Conservation (phyloP, 345 rosid genomes). For the Eucalyptus erythrocorys region DNA sequence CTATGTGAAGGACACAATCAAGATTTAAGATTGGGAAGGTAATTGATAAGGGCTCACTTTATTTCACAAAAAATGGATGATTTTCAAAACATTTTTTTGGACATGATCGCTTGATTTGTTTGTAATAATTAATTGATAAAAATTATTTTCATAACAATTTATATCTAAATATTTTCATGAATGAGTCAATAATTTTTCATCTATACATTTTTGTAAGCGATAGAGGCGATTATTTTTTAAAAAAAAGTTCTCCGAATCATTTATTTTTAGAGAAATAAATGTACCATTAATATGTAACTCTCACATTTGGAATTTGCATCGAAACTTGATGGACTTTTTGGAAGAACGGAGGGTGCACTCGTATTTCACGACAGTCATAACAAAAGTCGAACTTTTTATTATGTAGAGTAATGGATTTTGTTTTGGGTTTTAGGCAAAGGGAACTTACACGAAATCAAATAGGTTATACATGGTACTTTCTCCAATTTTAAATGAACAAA, state of each 20-base stretch:
- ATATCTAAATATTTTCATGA: no score
- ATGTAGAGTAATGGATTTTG: not conserved
- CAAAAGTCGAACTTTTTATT: not conserved
- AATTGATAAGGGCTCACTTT: no score
- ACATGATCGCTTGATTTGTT: no score
- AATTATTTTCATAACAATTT: no score
- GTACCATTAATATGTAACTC: not conserved
- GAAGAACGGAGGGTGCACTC: not conserved
- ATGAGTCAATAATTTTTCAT: no score
- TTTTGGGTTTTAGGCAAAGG: not conserved
- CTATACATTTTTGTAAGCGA: no score
- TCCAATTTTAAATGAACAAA: not conserved
- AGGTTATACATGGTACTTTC: not conserved
- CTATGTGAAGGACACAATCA: not conserved
- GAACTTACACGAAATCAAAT: not conserved
- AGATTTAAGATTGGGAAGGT: not conserved
- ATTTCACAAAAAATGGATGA: no score
- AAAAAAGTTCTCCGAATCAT: no score
- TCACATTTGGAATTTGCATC: no score
- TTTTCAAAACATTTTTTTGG: no score
- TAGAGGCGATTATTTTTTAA: accelerated
- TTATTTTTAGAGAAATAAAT: no score
- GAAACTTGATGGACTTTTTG: not conserved
- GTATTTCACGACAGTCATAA: not conserved
- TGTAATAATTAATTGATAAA: not conserved